phyloP scores from a whole-genome alignment of 306 rosid genomes.

The Spatholobus suberectus region DNA sequence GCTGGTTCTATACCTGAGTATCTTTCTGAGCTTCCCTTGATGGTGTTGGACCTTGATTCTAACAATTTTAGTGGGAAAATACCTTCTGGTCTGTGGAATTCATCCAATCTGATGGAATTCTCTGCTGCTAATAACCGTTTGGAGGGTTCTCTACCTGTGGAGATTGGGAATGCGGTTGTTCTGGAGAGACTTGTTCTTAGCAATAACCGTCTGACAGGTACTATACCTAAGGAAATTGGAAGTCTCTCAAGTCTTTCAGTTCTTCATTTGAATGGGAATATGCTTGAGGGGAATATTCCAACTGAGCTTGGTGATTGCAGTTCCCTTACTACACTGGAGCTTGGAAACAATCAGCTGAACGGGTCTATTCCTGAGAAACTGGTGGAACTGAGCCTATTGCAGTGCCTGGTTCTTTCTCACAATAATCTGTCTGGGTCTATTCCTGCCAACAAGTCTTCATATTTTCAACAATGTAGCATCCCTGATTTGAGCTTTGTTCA shows the following conservation, averaged over 20 bases:
- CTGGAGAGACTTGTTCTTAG: constrained; percentile 79
- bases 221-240: constrained; percentile 79
- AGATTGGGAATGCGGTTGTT: constrained; percentile 70
- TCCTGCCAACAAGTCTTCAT: constrained; percentile 67
- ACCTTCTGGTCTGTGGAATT: constrained; percentile 72
- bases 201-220: constrained; percentile 71
- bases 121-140: constrained; percentile 83
- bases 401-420: constrained; percentile 92
- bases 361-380: constrained; percentile 79
- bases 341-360: constrained; percentile 74
- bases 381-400: constrained; percentile 66
- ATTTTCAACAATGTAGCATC: constrained; percentile 71
- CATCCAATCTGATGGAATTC: constrained; percentile 70
- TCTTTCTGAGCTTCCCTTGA: constrained; percentile 80
- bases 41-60: constrained; percentile 80
- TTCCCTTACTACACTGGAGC: constrained; percentile 80
- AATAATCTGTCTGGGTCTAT: constrained; percentile 85
- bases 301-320: constrained; percentile 66
- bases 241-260: constrained; percentile 71
- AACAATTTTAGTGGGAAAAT: constrained; percentile 83
- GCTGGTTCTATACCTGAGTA: constrained; percentile 79
- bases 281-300: constrained; percentile 81
- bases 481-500: constrained; percentile 94
- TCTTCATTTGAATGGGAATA: constrained; percentile 78
- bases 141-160: constrained; percentile 72